Conservation (phyloP, 2,329 filamentous ascomycete genomes). For the Periconia sp. region DNA sequence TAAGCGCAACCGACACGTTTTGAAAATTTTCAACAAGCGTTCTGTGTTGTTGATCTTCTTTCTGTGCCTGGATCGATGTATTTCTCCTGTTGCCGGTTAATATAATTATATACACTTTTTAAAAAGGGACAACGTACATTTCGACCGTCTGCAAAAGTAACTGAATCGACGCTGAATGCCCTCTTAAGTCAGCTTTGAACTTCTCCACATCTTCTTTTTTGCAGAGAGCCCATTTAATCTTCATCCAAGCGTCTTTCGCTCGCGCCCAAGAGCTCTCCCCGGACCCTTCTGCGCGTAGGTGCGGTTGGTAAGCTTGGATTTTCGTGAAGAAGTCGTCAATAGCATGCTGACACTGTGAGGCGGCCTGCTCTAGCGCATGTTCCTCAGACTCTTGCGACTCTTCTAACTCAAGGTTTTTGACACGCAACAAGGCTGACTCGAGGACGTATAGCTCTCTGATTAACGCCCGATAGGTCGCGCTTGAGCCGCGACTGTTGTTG, state of each 20-base stretch:
- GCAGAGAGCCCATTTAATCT: constrained; percentile 33
- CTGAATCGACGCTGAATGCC: constrained; percentile 30
- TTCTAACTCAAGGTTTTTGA: constrained; percentile 30
- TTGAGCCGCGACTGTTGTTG: background rate
- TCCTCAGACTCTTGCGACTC: constrained; percentile 16
- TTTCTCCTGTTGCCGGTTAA: background rate
- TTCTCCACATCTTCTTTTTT: constrained; percentile 31
- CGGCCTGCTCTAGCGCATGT: constrained; percentile 26
- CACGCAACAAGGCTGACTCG: constrained; percentile 13
- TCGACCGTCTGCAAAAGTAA: constrained; percentile 32
- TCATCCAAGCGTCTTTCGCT: constrained; percentile 28
- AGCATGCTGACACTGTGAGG: constrained; percentile 27
- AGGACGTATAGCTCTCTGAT: constrained; percentile 1
- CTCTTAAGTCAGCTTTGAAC: constrained; percentile 31
- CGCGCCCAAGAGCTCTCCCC: constrained; percentile 8
- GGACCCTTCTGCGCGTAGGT: constrained; percentile 7
- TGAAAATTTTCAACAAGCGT: background rate
- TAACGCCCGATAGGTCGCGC: background rate
- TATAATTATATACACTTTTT: background rate
- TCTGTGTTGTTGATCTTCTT: background rate
- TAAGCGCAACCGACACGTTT: background rate
- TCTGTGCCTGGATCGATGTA: background rate
- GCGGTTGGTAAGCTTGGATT: constrained; percentile 24
- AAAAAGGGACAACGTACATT: constrained; percentile 8
- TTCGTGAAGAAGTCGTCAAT: constrained; percentile 34